Conservation (phyloP, 2,329 filamentous ascomycete genomes). For the Nectriaceae sp. region DNA sequence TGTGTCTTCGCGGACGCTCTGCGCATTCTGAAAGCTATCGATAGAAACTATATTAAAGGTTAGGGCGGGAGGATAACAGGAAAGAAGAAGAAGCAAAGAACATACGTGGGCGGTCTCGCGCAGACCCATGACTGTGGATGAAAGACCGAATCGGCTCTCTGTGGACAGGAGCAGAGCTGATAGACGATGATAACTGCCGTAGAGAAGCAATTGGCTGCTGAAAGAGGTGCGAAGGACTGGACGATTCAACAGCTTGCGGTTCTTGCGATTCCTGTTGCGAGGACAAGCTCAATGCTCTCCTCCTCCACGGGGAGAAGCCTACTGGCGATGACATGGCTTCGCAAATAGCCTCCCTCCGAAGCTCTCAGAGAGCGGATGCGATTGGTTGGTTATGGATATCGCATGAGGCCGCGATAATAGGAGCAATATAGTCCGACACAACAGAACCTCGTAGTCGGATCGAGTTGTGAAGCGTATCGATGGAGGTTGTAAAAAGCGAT, state of each 20-base stretch:
- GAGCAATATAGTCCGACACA: too few relatives aligned
- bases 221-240: constrained; percentile 24
- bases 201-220: constrained; percentile 19
- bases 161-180: constrained; percentile 40
- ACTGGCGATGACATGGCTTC: constrained; percentile 49
- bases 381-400: constrained; percentile 16
- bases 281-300: constrained; percentile 41
- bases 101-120: constrained; percentile 60
- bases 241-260: constrained; percentile 28
- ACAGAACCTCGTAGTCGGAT: too few relatives aligned
- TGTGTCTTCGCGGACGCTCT: constrained; percentile 81
- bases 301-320: constrained; percentile 52
- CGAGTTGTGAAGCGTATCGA: too few relatives aligned
- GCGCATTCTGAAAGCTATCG: constrained; percentile 74
- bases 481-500: too few relatives aligned
- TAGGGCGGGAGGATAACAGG: background rate
- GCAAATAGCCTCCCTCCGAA: constrained; percentile 1
- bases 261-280: constrained; percentile 31
- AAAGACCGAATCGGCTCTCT: constrained; percentile 72
- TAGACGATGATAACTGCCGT: constrained; percentile 40
- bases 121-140: constrained; percentile 66
- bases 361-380: constrained; percentile 17
- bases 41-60: constrained; percentile 44
- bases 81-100: constrained; percentile 10
- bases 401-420: constrained; percentile 21